phyloP scores from a whole-genome alignment of 106 monocot genomes.

The Dendrobium catenatum region DNA sequence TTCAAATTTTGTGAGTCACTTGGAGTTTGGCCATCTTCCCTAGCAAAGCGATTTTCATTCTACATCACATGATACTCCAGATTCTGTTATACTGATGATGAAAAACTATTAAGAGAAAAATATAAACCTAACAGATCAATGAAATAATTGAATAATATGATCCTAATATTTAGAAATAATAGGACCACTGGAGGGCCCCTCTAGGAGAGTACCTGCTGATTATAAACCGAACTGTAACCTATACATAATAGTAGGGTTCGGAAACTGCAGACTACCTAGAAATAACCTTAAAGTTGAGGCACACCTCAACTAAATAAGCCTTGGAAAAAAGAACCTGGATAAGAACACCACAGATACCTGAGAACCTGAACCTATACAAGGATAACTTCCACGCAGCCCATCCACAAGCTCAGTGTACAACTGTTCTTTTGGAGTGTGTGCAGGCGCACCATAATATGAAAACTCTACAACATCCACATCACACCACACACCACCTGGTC shows the following conservation, averaged over 20 bases:
- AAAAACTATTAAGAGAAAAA: not conserved
- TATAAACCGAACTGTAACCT: not conserved
- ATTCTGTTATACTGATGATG: not conserved
- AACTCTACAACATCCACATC: constrained; percentile 99
- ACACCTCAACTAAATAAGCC: not conserved
- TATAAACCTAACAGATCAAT: not conserved
- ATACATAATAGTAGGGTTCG: not conserved
- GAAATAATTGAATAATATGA: not conserved
- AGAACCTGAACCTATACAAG: constrained; percentile 89
- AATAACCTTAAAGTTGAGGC: not conserved
- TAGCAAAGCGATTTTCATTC: too few relatives aligned
- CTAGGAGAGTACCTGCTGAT: not conserved
- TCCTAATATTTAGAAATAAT: too few relatives aligned
- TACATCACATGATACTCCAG: not conserved
- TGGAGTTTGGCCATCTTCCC: too few relatives aligned
- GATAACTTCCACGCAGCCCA: constrained; percentile 88
- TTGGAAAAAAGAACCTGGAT: not conserved
- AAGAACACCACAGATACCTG: constrained; percentile 45
- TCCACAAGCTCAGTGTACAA: constrained; percentile 87
- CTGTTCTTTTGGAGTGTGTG: constrained; percentile 89
- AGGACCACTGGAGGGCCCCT: not conserved
- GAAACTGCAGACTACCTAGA: not conserved
- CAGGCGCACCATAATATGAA: constrained; percentile 93
- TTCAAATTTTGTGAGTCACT: too few relatives aligned
- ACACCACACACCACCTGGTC: constrained; percentile 97